Evolutionary conservation across 179 eudicot genomes (phyloP).

Genomic region (Spinacia oleracea): DNA sequence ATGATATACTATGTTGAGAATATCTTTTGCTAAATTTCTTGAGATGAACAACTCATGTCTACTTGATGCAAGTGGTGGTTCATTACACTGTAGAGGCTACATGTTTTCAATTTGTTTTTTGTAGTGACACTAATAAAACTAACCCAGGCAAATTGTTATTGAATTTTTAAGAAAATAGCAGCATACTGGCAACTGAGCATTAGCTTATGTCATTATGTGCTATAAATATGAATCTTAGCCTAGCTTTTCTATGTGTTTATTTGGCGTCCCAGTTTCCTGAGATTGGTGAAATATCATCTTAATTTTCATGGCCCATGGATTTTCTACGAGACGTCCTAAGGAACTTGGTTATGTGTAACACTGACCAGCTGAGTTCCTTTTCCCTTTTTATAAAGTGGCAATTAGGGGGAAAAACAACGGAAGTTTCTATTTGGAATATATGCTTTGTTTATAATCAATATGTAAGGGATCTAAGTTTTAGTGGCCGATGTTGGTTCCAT

Average conservation of each 20-base stretch:
- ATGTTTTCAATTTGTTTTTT: not conserved
- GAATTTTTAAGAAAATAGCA: not conserved
- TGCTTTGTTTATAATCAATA: not conserved
- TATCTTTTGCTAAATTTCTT: not conserved
- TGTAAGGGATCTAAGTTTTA: not conserved
- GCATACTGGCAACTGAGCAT: not conserved
- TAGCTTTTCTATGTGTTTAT: not conserved
- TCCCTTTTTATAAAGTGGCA: no score
- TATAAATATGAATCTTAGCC: no score
- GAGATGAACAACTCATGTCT: not conserved
- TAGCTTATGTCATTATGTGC: not conserved
- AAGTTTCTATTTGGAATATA: no score
- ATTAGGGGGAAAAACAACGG: no score
- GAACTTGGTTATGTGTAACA: not conserved
- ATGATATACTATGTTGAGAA: conserved; percentile 25
- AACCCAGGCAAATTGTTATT: not conserved
- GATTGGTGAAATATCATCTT: not conserved
- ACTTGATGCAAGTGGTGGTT: not conserved
- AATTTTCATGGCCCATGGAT: not conserved
- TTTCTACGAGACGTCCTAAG: not conserved
- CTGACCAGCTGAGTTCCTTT: not conserved
- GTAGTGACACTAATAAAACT: not conserved
- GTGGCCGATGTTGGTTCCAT: not conserved
- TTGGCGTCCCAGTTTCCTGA: not conserved
- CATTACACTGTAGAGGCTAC: not conserved